These are phyloP conservation scores for Fraxinus americana DNA, from an alignment of 257 asterid species.

Conservation along the genomic window DNA sequence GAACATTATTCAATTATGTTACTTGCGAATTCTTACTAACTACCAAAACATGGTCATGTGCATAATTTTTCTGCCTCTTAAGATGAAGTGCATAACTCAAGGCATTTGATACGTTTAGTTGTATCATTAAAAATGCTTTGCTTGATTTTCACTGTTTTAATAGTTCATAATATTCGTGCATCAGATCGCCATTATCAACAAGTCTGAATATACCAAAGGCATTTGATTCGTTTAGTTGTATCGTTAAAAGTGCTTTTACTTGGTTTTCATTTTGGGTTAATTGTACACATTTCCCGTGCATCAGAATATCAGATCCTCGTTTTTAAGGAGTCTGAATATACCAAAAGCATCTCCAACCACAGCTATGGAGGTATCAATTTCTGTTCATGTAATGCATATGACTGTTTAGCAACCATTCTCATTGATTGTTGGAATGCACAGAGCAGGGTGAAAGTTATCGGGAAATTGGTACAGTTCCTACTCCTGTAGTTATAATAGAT, in stretches of 20 bases:
- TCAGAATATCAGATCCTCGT: conserved; percentile 61
- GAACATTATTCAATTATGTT: neutral
- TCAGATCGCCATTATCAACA: conserved; percentile 53
- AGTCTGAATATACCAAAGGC: conserved; percentile 56
- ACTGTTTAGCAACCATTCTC: neutral
- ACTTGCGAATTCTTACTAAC: neutral
- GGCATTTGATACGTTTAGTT: conserved; percentile 13
- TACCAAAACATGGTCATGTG: neutral
- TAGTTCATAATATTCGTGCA: conserved; percentile 17
- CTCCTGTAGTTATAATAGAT: conserved; percentile 79
- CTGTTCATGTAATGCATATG: neutral
- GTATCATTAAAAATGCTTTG: neutral
- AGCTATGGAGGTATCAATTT: conserved; percentile 71
- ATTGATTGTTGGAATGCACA: neutral
- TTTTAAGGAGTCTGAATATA: conserved; percentile 42
- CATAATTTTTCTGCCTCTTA: neutral
- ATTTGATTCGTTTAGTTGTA: conserved; percentile 20
- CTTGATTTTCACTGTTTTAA: conserved; percentile 21
- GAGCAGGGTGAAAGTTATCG: conserved; percentile 62
- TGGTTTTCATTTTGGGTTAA: conserved; percentile 21
- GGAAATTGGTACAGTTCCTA: conserved; percentile 65
- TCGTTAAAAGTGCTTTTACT: neutral
- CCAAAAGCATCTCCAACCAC: conserved; percentile 63
- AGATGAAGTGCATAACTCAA: neutral
- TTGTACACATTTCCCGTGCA: conserved; percentile 21